Conservation (phyloP, 2,329 filamentous ascomycete genomes). For the Arthrobotrys conoides region DNA sequence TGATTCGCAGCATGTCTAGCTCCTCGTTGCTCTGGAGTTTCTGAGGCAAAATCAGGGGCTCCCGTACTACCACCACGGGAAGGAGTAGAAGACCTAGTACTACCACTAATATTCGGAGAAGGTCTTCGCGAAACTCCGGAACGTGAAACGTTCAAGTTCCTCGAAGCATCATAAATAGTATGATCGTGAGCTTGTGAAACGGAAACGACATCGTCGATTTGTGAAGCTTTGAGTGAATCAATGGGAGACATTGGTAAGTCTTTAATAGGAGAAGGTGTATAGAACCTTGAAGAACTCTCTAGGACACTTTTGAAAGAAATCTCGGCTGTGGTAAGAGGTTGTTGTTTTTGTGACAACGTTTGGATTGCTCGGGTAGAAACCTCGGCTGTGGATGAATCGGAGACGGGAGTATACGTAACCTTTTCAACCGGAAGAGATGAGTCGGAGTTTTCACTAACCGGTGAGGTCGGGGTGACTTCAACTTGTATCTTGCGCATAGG, state of each 20-base stretch:
- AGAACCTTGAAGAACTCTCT: conserved; percentile 1
- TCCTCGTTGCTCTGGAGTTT: conserved; percentile 16
- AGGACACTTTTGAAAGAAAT: not conserved
- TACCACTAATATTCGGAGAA: not conserved
- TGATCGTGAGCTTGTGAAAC: not conserved
- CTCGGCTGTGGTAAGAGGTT: not conserved
- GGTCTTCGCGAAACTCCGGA: not conserved
- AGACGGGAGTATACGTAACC: not conserved
- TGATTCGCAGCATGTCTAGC: conserved; percentile 12
- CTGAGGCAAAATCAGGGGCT: not conserved
- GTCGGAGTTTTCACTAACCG: not conserved
- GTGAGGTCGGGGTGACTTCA: not conserved
- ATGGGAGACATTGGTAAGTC: not conserved
- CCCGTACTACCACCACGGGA: not conserved
- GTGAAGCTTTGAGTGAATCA: not conserved
- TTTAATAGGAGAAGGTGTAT: not conserved
- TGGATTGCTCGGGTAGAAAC: not conserved
- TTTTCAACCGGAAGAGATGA: not conserved
- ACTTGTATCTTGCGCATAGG: not conserved
- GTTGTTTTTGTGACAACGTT: not conserved
- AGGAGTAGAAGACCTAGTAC: not conserved
- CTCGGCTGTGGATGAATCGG: not conserved
- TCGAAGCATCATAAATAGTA: not conserved
- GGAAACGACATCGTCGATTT: not conserved
- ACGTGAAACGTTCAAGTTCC: not conserved